Evolutionary conservation across 805 yeast species (phyloP), one percentile per base, ranked within the genome.

Genomic region (Cephaloascus fragrans): DNA sequence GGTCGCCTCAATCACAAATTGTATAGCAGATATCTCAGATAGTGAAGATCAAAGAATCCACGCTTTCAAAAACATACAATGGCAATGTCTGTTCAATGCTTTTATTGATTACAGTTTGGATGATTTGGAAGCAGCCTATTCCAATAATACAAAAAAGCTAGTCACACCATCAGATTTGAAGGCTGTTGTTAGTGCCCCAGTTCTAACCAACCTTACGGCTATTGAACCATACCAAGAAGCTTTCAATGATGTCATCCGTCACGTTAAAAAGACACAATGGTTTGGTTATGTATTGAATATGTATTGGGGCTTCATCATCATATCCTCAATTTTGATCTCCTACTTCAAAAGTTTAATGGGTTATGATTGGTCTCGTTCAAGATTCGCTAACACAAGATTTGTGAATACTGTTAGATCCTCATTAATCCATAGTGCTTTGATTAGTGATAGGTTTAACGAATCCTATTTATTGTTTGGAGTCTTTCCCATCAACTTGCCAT

Each of bases 1-100:
- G 73, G 41, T 69, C 18, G 72, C 71, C 2, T 57, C 71, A 0
- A 57, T 69, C 1, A 56, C 73, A 1, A 57, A 53, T 34, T 70
- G 75, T 50, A 53, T 69, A n/a, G 47, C 57, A 26, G 49, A 50
- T 12, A 55, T 57, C 35, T 54, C 68, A 2, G 48, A 52, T 31
- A 50, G 49, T 31, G 48, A 56, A 16, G 44, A 45, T 12, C 51
- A 53, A 26, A 45, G 55, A 8, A 47, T 57, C n/a, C 70, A 68
- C 39, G 74, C 67, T 1, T 61, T 61, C 33, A 47, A 47, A 34
- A 72, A 69, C 47, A 39, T 69, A 3, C 49, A 57, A 20, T 44
- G 43, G 3, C 50, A 72, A 35, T 67, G 73, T 47, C 26, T 49
- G 14, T 46, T 37, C 14, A 66, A 60, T 41, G 69, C 61, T 1